Conservation (phyloP, 129 eudicot genomes). For the Rutidosis leptorrhynchoides region DNA sequence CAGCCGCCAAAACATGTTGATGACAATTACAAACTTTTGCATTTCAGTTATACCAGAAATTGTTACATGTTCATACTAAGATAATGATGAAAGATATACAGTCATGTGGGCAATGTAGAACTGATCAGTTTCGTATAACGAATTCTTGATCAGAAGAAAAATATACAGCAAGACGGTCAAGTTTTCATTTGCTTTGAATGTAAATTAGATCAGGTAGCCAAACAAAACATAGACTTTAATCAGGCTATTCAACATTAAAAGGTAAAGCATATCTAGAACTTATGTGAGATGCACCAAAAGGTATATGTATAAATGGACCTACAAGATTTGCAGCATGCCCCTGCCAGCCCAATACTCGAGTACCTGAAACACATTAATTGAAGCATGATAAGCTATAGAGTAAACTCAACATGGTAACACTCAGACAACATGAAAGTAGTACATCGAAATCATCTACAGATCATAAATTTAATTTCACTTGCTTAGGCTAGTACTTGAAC, state of each 20-base stretch:
- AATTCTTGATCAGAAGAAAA: slow-evolving; percentile 8
- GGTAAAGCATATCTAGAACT: slow-evolving; percentile 10
- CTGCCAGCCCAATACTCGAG: slow-evolving; percentile 93
- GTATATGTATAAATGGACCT: slow-evolving; percentile 34
- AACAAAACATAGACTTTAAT: slow-evolving; percentile 4
- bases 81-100: too few relatives aligned
- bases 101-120: not conserved
- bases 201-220: slow-evolving; percentile 1
- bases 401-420: slow-evolving; percentile 1
- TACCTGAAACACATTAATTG: slow-evolving; percentile 49
- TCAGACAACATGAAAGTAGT: slow-evolving; percentile 9
- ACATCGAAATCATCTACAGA: slow-evolving; percentile 7
- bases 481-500: slow-evolving; percentile 20
- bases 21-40: not conserved
- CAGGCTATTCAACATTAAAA: not conserved
- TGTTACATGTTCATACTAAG: not conserved
- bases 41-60: slow-evolving; percentile 5
- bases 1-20: slow-evolving; percentile 3
- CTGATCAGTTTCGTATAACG: slow-evolving; percentile 9
- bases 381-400: slow-evolving; percentile 21
- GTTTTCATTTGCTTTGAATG: not conserved
- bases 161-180: slow-evolving; percentile 9
- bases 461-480: slow-evolving; percentile 15
- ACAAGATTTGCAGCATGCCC: slow-evolving; percentile 99
- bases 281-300: slow-evolving; percentile 16